These are phyloP conservation scores for Trametes coccinea DNA, from an alignment of 768 basidiomycete species.

Conservation along the genomic window DNA sequence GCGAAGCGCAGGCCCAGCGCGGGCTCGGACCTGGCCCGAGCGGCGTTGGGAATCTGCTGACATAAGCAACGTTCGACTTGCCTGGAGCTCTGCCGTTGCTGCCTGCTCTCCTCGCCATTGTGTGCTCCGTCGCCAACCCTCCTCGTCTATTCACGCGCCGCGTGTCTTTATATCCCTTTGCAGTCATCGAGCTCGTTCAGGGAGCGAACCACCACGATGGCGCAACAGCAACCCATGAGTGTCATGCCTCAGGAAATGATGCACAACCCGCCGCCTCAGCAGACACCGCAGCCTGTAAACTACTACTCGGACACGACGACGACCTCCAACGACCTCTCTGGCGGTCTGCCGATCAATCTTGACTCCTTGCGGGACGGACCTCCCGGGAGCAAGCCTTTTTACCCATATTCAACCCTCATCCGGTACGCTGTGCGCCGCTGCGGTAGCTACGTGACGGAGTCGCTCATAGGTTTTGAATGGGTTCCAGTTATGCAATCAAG, in stretches of 20 bases:
- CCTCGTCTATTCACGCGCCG: background rate
- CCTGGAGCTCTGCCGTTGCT: conserved; percentile 30
- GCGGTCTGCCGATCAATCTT: conserved; percentile 82
- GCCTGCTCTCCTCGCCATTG: conserved; percentile 25
- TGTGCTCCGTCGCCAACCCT: conserved; percentile 12
- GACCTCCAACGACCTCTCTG: conserved; percentile 71
- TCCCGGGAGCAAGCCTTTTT: conserved; percentile 87
- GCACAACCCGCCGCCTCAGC: conserved; percentile 36
- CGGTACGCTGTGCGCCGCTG: conserved; percentile 51
- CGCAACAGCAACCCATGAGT: conserved; percentile 45
- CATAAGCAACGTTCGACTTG: conserved; percentile 30
- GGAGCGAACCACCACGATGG: conserved; percentile 33
- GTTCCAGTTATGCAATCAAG: conserved; percentile 81
- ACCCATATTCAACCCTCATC: conserved; percentile 89
- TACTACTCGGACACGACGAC: conserved; percentile 63
- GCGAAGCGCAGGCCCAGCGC: background rate
- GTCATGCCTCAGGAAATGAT: conserved; percentile 66
- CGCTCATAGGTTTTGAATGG: conserved; percentile 5
- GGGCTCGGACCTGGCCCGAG: conserved; percentile 26
- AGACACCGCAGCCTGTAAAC: conserved; percentile 36
- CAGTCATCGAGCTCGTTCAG: background rate
- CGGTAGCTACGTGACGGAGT: background rate
- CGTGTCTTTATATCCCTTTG: no score
- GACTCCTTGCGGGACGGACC: conserved; percentile 86
- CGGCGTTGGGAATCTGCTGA: conserved; percentile 31